Conservation (phyloP, 1,139 yeast species). For the Lodderomyces margitis region DNA sequence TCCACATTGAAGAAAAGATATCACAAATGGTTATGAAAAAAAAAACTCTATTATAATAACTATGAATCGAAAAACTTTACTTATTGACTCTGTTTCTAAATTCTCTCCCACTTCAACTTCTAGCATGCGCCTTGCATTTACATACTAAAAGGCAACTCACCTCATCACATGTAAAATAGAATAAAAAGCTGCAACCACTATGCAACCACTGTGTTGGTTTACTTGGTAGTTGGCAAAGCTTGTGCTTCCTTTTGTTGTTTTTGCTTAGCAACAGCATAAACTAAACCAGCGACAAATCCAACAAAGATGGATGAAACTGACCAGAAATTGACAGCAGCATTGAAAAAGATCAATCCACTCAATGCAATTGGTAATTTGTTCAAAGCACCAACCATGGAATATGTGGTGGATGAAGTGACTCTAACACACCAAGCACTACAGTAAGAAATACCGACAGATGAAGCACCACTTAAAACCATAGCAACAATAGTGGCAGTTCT, state of each 20-base stretch:
- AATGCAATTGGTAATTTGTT: constrained; percentile 97
- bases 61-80: background rate
- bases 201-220: background rate
- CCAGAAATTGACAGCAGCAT: constrained; percentile 91
- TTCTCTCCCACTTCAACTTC: constrained; percentile 25
- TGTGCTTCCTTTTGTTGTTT: constrained; percentile 50
- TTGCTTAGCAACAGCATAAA: constrained; percentile 89
- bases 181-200: no score
- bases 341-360: constrained; percentile 90
- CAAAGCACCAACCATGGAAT: constrained; percentile 98
- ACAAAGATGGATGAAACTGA: constrained; percentile 86
- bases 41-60: background rate
- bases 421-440: constrained; percentile 99
- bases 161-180: no score
- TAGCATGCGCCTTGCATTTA: no score
- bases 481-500: constrained; percentile 69
- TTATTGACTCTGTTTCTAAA: background rate
- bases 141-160: no score
- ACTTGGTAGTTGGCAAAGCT: constrained; percentile 14
- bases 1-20: no score
- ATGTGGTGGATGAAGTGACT: constrained; percentile 96
- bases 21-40: background rate
- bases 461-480: constrained; percentile 89
- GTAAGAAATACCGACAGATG: constrained; percentile 95
- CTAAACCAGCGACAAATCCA: constrained; percentile 93